A percentile compares a stretch with the other conserved stretches of the same genome.
Conservation (phyloP, 2,329 filamentous ascomycete species). For the Capronia americana region DNA sequence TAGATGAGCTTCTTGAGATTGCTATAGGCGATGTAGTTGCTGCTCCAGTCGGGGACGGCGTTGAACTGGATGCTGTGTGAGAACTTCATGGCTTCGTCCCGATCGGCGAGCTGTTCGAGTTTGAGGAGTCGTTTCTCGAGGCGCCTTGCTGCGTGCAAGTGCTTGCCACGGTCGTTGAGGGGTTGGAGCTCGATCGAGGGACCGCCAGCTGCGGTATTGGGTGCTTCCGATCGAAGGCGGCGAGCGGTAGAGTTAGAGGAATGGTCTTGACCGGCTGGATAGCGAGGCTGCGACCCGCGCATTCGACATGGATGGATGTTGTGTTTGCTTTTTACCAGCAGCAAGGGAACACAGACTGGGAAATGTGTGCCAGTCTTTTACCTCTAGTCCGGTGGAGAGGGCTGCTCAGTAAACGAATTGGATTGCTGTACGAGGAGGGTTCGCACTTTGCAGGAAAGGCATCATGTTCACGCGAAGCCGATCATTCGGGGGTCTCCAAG, state of each 20-base stretch:
- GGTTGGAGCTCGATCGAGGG: constrained; percentile 34
- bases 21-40: constrained; percentile 96
- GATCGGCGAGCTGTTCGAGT: constrained; percentile 36
- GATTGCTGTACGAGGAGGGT: background rate
- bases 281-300: constrained; percentile 31
- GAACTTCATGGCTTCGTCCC: constrained; percentile 80
- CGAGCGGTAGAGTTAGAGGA: constrained; percentile 15
- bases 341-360: background rate
- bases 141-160: constrained; percentile 11
- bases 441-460: background rate
- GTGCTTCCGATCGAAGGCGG: constrained; percentile 4
- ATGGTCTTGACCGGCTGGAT: constrained; percentile 13
- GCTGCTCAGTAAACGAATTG: background rate
- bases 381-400: constrained; percentile 5
- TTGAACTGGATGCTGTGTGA: constrained; percentile 99
- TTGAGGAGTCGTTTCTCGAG: constrained; percentile 36
- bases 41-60: constrained; percentile 99
- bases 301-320: constrained; percentile 32
- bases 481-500: background rate
- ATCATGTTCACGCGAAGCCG: background rate
- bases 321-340: constrained; percentile 11
- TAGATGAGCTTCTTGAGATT: constrained; percentile 99
- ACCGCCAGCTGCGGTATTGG: constrained; percentile 9
- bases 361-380: background rate
- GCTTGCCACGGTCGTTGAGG: constrained; percentile 18